Percentiles rank a stretch among this genome's conserved stretches.
Evolutionary conservation across 768 basidiomycete species (phyloP).

Genomic region (Pulveroboletus frians): DNA sequence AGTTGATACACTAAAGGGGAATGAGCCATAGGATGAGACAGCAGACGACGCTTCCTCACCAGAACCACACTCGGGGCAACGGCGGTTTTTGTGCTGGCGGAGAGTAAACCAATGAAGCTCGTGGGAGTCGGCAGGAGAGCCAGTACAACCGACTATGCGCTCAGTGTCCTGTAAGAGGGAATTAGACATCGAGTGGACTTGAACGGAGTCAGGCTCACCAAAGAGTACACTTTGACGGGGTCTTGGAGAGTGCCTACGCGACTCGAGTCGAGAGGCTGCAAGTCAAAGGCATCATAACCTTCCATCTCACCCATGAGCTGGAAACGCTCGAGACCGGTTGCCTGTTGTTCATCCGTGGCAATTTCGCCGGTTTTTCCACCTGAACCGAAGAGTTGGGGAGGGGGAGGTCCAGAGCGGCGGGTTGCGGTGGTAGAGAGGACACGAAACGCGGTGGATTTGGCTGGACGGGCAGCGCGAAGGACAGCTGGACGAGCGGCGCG

Average conservation of each 20-base stretch:
- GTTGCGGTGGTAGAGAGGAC: slow-evolving; percentile 55
- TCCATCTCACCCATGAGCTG: slow-evolving; percentile 86
- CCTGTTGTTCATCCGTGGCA: slow-evolving; percentile 82
- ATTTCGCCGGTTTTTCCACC: slow-evolving; percentile 72
- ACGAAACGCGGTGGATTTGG: slow-evolving; percentile 37
- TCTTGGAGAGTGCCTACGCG: slow-evolving; percentile 82
- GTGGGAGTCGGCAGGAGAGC: slow-evolving; percentile 92
- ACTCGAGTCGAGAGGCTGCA: slow-evolving; percentile 76
- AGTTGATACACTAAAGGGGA: slow-evolving; percentile 58
- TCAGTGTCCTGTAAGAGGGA: slow-evolving; percentile 55
- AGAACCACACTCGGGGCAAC: slow-evolving; percentile 93
- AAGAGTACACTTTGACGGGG: slow-evolving; percentile 82
- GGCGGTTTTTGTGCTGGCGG: slow-evolving; percentile 58
- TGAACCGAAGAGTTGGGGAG: slow-evolving; percentile 64
- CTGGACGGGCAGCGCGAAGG: slow-evolving; percentile 17
- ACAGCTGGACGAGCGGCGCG: slow-evolving; percentile 26
- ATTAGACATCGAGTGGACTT: neutral
- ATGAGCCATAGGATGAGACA: slow-evolving; percentile 2
- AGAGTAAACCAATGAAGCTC: slow-evolving; percentile 83
- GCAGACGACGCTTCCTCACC: slow-evolving; percentile 46
- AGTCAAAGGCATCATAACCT: slow-evolving; percentile 87
- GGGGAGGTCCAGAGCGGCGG: slow-evolving; percentile 52
- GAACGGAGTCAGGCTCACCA: slow-evolving; percentile 48
- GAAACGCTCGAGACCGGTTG: slow-evolving; percentile 95
- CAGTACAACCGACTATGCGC: slow-evolving; percentile 92